Evolutionary conservation across 352 stramenopile genomes (phyloP), one percentile per base, ranked within the genome.

Genomic region (Pilasporangium apinafurcum): DNA sequence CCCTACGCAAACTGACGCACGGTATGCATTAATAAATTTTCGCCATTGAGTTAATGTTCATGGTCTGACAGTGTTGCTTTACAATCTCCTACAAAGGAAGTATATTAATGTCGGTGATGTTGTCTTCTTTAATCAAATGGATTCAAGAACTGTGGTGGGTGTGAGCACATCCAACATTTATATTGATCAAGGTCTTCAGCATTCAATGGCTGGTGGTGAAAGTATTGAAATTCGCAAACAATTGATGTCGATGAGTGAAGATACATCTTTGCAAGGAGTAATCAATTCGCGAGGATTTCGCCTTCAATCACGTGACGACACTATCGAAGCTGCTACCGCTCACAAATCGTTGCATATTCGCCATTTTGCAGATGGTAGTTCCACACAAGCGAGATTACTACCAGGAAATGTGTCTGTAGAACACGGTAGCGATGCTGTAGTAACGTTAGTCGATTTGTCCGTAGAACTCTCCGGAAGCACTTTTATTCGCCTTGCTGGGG

Each of bases 401-500:
- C 57, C 55, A 10, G 68, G 68, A 8, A 84, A 73, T 29, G 71
- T 79, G 0, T 77, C 65, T 0, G 68, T 81, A 8, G 44, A 54
- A 16, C 53, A 62, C 26, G 71, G 65, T 22, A 84, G 67, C 43
- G 58, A 79, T 48, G 35, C 47, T 2, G 67, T 84, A 5, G 47
- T 34, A 8, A 84, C 71, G 4, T 48, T 68, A 5, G 34, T 62
- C 6, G 62, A 81, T 44, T 59, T 84, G 24, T 60, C 62, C 5
- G 46, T 37, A 0, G 51, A 65, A 5, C 44, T 84, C 5, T 27
- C 40, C 1, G 51, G 36, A 0, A 72, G 56, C 37, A 53, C 59
- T 21, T 84, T 81, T 35, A 58, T 84, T 48, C 67, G 67, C 5
- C 44, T 84, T 26, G 67, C 65, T 37, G 71, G 71, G 10, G 58